phyloP scores from a whole-genome alignment of 371 early-diverging fungal species.

The Coemansia sp. region DNA sequence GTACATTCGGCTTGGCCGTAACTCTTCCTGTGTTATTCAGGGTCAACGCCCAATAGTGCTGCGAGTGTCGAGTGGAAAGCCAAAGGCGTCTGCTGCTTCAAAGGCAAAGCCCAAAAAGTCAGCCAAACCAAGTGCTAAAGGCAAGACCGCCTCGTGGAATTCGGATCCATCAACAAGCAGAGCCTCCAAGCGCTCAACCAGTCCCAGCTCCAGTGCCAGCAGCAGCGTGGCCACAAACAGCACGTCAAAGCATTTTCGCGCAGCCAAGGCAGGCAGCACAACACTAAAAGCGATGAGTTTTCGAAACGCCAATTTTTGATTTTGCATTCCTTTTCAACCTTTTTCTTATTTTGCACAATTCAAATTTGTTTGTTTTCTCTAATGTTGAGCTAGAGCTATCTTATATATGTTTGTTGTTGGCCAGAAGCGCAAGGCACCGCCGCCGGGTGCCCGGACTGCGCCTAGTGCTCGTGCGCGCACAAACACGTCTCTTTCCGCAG shows the following conservation, averaged over 20 bases:
- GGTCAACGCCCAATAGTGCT: slow-evolving; percentile 52
- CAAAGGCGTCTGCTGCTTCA: slow-evolving; percentile 7
- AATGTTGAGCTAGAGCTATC: background rate
- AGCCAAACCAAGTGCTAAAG: background rate
- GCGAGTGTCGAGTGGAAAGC: slow-evolving; percentile 29
- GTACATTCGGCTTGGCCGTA: slow-evolving; percentile 53
- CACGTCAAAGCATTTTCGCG: slow-evolving; percentile 34
- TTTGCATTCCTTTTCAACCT: background rate
- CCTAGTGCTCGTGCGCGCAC: background rate
- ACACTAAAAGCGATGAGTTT: slow-evolving; percentile 35
- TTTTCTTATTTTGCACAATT: background rate
- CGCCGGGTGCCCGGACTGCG: background rate
- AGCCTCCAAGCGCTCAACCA: background rate
- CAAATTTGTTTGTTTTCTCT: background rate
- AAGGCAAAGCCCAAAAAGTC: slow-evolving; percentile 13
- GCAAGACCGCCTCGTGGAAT: slow-evolving; percentile 10
- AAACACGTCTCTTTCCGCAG: background rate
- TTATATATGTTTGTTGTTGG: slow-evolving; percentile 43
- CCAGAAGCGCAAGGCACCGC: slow-evolving; percentile 36
- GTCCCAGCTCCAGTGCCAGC: background rate
- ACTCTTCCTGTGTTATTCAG: slow-evolving; percentile 50
- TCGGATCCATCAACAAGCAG: background rate
- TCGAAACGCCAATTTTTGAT: background rate
- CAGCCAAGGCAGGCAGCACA: background rate
- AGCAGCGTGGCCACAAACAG: background rate